Conservation (phyloP, 805 yeast species). For the Candida multigemmis region DNA sequence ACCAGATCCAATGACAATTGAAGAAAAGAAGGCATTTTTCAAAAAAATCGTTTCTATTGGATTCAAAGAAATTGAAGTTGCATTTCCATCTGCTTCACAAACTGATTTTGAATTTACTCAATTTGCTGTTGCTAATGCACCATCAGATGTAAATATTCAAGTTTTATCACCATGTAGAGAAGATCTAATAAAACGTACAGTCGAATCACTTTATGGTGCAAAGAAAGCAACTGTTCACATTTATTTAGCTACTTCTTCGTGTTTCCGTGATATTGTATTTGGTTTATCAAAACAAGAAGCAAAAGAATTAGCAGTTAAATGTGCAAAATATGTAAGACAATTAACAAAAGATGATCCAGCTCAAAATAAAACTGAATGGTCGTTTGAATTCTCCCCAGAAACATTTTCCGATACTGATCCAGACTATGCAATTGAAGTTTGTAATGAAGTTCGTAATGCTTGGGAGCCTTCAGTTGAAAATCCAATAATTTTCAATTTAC, state of each 20-base stretch:
- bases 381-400: slow-evolving; percentile 72
- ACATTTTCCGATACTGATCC: slow-evolving; percentile 68
- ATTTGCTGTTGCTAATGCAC: slow-evolving; percentile 71
- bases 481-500: slow-evolving; percentile 71
- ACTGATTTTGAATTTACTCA: slow-evolving; percentile 77
- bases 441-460: slow-evolving; percentile 70
- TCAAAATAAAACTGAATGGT: slow-evolving; percentile 57
- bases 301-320: slow-evolving; percentile 57
- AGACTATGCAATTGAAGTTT: slow-evolving; percentile 65
- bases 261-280: slow-evolving; percentile 69
- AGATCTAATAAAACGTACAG: slow-evolving; percentile 63
- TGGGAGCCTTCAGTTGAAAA: slow-evolving; percentile 73
- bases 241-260: slow-evolving; percentile 68
- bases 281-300: slow-evolving; percentile 66
- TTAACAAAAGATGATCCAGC: slow-evolving; percentile 69
- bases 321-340: slow-evolving; percentile 57
- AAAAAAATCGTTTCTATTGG: slow-evolving; percentile 66
- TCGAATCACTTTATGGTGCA: slow-evolving; percentile 66
- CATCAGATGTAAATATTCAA: slow-evolving; percentile 66
- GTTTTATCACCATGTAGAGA: slow-evolving; percentile 73
- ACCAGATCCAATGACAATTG: slow-evolving; percentile 76
- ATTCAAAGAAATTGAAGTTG: slow-evolving; percentile 73
- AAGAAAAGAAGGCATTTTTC: slow-evolving; percentile 66
- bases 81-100: slow-evolving; percentile 77
- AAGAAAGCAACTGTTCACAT: slow-evolving; percentile 65